A percentile compares a stretch with the other conserved stretches of the same genome.
phyloP scores from a whole-genome alignment of 2,329 filamentous ascomycete species.

The Colletotrichum eremochloae region DNA sequence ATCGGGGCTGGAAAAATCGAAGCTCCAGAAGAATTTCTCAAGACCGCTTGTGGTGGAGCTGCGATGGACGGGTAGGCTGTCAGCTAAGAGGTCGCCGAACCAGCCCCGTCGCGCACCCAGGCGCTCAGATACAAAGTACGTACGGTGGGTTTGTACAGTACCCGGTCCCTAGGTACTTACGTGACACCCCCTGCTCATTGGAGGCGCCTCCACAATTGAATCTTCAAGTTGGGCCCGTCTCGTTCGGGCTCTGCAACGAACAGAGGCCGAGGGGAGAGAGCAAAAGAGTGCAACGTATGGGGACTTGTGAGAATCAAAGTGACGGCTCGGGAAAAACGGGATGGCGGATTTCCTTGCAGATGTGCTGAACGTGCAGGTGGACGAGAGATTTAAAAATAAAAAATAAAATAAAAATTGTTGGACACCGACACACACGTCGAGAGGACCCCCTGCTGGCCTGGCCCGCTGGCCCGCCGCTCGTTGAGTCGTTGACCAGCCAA shows the following conservation, averaged over 20 bases:
- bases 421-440: constrained; percentile 4
- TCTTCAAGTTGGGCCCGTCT: constrained; percentile 12
- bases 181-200: neutral
- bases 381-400: neutral
- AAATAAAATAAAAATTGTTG: constrained; percentile 5
- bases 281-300: constrained; percentile 3
- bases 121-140: neutral
- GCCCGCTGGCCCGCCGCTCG: constrained; percentile 29
- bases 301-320: constrained; percentile 16
- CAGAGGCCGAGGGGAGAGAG: constrained; percentile 25
- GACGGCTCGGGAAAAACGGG: constrained; percentile 22
- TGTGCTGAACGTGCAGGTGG: constrained; percentile 10
- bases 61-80: neutral
- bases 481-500: constrained; percentile 4
- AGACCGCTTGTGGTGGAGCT: constrained; percentile 22
- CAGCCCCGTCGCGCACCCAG: constrained; percentile 19
- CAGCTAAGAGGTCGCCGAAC: constrained; percentile 25
- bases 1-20: constrained; percentile 37
- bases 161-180: neutral
- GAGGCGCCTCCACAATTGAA: constrained; percentile 3
- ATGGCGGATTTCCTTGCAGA: neutral
- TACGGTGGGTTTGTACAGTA: neutral
- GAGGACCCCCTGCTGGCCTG: neutral
- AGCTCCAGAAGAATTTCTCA: constrained; percentile 39
- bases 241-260: constrained; percentile 27